A percentile compares a stretch with the other conserved stretches of the same genome.
phyloP scores from a whole-genome alignment of 2,329 filamentous ascomycete species.

The Ceratocystis ficicola region DNA sequence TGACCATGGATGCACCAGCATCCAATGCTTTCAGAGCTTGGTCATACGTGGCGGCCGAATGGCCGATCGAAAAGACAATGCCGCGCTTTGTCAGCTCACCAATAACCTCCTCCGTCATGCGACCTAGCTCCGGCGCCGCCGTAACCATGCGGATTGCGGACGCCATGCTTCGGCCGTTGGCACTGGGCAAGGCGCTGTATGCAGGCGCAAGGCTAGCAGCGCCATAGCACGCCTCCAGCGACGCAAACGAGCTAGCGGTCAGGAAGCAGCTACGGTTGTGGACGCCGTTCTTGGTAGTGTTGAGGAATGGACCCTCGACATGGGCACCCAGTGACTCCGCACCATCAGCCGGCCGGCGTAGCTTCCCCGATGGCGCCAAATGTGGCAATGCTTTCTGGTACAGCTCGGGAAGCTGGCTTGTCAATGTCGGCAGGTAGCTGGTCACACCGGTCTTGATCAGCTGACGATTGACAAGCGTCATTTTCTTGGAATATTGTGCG shows the following conservation, averaged over 20 bases:
- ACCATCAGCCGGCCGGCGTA: slow-evolving; percentile 52
- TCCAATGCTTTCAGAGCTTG: slow-evolving; percentile 58
- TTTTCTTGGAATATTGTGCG: slow-evolving; percentile 57
- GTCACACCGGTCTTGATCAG: slow-evolving; percentile 74
- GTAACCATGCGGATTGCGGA: slow-evolving; percentile 66
- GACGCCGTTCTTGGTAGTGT: slow-evolving; percentile 70
- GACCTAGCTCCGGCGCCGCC: slow-evolving; percentile 67
- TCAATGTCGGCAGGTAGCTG: slow-evolving; percentile 74
- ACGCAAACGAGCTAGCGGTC: slow-evolving; percentile 48
- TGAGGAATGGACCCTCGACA: slow-evolving; percentile 82
- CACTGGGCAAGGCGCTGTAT: slow-evolving; percentile 23
- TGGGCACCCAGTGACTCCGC: slow-evolving; percentile 83
- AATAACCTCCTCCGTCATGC: slow-evolving; percentile 56
- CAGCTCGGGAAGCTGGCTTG: slow-evolving; percentile 65
- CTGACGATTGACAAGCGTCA: slow-evolving; percentile 57
- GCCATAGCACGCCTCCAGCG: slow-evolving; percentile 63
- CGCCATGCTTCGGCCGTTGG: slow-evolving; percentile 26
- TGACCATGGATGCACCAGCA: slow-evolving; percentile 78
- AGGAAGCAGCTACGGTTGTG: slow-evolving; percentile 65
- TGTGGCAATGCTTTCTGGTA: slow-evolving; percentile 71
- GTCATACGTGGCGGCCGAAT: slow-evolving; percentile 79
- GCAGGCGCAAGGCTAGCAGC: slow-evolving; percentile 46
- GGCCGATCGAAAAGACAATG: slow-evolving; percentile 70
- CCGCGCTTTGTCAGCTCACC: slow-evolving; percentile 49
- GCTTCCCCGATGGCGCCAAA: slow-evolving; percentile 56